Evolutionary conservation across 352 stramenopile genomes (phyloP).

Genomic region (Pythium aquatile): DNA sequence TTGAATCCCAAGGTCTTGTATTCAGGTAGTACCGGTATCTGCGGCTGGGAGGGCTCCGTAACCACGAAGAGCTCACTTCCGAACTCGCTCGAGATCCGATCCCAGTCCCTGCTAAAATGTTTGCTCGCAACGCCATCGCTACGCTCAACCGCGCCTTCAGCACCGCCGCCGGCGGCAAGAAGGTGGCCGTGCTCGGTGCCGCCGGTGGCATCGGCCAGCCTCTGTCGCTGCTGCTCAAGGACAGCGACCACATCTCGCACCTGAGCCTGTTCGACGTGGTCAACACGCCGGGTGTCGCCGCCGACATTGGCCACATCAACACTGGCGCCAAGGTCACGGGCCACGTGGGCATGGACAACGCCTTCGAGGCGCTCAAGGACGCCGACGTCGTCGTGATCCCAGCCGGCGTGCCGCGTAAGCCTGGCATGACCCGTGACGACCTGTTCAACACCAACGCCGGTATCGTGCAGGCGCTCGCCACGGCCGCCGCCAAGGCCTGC

Average conservation of each 20-base stretch:
- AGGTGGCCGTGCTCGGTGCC: constrained; percentile 89
- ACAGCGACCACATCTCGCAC: constrained; percentile 94
- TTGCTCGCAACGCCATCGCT: constrained; percentile 27
- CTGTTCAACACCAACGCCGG: constrained; percentile 95
- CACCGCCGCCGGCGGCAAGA: constrained; percentile 60
- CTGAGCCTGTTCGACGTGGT: constrained; percentile 98
- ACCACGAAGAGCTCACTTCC: constrained; percentile 13
- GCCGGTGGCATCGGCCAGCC: constrained; percentile 98
- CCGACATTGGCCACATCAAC: constrained; percentile 95
- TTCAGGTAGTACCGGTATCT: constrained; percentile 1
- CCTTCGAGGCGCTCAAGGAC: constrained; percentile 54
- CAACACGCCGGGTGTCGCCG: constrained; percentile 96
- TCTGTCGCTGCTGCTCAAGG: constrained; percentile 98
- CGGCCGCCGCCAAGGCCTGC: constrained; percentile 94
- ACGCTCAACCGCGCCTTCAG: constrained; percentile 48
- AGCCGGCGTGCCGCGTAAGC: constrained; percentile 98
- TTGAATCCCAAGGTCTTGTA: constrained; percentile 8
- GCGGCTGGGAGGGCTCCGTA: constrained; percentile 6
- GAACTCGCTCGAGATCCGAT: constrained; percentile 17
- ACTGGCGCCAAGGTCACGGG: constrained; percentile 54
- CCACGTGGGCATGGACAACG: constrained; percentile 49
- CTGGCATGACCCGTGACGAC: constrained; percentile 95
- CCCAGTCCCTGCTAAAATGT: constrained; percentile 9
- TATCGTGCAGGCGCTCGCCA: constrained; percentile 96
- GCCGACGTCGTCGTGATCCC: constrained; percentile 99